Conservation (phyloP, 352 stramenopile species). For the Phytophthora ramorum region DNA sequence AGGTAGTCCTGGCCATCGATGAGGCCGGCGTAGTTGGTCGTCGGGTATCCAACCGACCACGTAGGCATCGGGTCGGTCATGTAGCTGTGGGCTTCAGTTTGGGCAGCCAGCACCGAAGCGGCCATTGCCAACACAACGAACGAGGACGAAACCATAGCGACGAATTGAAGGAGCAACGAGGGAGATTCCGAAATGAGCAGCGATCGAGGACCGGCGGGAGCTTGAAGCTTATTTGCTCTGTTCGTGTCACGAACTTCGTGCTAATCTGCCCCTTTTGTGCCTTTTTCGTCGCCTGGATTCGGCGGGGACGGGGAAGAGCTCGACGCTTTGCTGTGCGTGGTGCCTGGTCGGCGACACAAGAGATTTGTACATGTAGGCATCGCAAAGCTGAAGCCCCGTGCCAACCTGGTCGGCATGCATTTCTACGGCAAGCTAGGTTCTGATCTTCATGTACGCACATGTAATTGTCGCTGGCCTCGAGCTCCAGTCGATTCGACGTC, state of each 20-base stretch:
- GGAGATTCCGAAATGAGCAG: constrained; percentile 31
- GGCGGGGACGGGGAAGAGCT: constrained; percentile 17
- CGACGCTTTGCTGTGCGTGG: constrained; percentile 16
- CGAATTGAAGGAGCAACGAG: constrained; percentile 6
- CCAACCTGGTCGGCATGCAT: constrained; percentile 17
- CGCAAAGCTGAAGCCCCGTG: constrained; percentile 2
- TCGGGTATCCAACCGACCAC: constrained; percentile 42
- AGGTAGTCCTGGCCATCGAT: constrained; percentile 51
- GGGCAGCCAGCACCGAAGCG: constrained; percentile 9
- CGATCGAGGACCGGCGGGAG: background rate
- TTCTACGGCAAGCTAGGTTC: constrained; percentile 1
- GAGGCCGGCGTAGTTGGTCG: constrained; percentile 39
- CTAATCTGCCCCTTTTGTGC: constrained; percentile 14
- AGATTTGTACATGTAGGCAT: constrained; percentile 5
- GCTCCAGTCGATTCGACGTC: constrained; percentile 3
- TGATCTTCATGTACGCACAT: background rate
- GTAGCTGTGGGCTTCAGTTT: constrained; percentile 40
- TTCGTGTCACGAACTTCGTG: background rate
- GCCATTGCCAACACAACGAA: constrained; percentile 12
- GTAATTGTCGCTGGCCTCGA: background rate
- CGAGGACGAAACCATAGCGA: constrained; percentile 22
- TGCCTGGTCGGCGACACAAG: constrained; percentile 22
- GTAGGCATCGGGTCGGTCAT: constrained; percentile 46
- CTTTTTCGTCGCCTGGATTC: constrained; percentile 17
- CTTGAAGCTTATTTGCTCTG: constrained; percentile 4